phyloP scores from a whole-genome alignment of 1,284 basidiomycete species.

The Rhodotorula sp. region DNA sequence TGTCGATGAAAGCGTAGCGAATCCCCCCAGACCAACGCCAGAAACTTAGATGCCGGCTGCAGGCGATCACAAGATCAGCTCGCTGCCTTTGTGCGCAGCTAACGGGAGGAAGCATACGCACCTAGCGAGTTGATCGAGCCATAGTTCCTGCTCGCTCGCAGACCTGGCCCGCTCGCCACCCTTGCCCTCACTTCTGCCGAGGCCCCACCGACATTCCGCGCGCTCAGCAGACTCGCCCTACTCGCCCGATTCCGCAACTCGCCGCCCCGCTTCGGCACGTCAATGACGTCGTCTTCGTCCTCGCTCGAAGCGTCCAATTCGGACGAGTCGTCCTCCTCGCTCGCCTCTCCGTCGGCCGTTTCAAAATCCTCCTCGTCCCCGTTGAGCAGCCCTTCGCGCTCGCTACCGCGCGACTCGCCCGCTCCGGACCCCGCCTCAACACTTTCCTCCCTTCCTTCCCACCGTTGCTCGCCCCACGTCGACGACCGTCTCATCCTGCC shows the following conservation, averaged over 20 bases:
- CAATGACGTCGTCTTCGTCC: conserved; percentile 27
- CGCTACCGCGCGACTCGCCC: neutral
- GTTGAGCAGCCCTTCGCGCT: neutral
- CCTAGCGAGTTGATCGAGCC: conserved; percentile 24
- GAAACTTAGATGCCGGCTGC: neutral
- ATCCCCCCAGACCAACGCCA: too few species aligned
- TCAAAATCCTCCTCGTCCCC: neutral
- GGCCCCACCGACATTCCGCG: neutral
- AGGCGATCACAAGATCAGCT: neutral
- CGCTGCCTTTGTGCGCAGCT: neutral
- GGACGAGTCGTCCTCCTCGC: neutral
- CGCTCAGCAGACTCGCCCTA: conserved; percentile 13
- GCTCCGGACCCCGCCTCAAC: neutral
- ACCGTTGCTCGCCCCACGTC: conserved; percentile 4
- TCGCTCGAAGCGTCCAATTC: neutral
- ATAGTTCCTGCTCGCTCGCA: conserved; percentile 7
- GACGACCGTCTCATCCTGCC: neutral
- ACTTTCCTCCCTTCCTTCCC: conserved; percentile 15
- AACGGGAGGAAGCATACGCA: neutral
- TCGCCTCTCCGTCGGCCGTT: neutral
- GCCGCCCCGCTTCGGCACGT: conserved; percentile 10
- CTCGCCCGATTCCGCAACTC: conserved; percentile 10
- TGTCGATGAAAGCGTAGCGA: too few species aligned
- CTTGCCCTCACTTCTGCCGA: neutral
- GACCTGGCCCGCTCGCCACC: neutral